Evolutionary conservation across 176 grass and related monocot species (phyloP).

Genomic region (Chrysopogon serrulatus): DNA sequence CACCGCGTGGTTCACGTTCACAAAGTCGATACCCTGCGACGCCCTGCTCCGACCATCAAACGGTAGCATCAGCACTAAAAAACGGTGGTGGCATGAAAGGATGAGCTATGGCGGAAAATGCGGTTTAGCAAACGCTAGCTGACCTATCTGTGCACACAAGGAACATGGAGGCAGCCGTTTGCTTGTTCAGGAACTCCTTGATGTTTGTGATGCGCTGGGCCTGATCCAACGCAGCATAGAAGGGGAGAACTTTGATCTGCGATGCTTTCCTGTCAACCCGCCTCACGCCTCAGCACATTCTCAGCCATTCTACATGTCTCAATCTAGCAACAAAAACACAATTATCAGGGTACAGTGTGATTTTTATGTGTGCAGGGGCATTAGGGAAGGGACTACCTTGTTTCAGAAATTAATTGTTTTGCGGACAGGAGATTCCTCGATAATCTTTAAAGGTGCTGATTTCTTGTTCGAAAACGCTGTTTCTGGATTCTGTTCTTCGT

Average conservation of each 20-base stretch:
- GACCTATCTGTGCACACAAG: conserved; percentile 93
- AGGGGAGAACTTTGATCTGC: conserved; percentile 65
- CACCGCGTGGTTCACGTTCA: conserved; percentile 80
- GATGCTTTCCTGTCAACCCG: conserved; percentile 73
- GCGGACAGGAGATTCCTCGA: conserved; percentile 54
- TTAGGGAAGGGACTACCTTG: conserved; percentile 40
- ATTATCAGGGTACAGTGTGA: not conserved
- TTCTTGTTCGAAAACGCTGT: conserved; percentile 90
- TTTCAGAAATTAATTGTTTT: conserved; percentile 94
- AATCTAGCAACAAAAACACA: conserved; percentile 44
- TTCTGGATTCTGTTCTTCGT: conserved; percentile 78
- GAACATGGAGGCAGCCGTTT: conserved; percentile 60
- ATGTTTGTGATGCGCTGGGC: conserved; percentile 68
- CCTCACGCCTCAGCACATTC: conserved; percentile 58
- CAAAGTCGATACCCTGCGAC: conserved; percentile 78
- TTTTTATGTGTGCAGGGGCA: not conserved
- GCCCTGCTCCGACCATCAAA: conserved; percentile 40
- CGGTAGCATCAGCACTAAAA: not conserved
- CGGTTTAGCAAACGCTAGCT: not conserved
- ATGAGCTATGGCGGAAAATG: not conserved
- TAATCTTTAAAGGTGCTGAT: conserved; percentile 60
- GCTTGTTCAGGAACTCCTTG: conserved; percentile 64
- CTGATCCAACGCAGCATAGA: conserved; percentile 84
- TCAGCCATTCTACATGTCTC: conserved; percentile 97
- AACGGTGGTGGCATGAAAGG: not conserved